Evolutionary conservation across 768 basidiomycete species (phyloP).

Genomic region (Lyophyllum decastes): DNA sequence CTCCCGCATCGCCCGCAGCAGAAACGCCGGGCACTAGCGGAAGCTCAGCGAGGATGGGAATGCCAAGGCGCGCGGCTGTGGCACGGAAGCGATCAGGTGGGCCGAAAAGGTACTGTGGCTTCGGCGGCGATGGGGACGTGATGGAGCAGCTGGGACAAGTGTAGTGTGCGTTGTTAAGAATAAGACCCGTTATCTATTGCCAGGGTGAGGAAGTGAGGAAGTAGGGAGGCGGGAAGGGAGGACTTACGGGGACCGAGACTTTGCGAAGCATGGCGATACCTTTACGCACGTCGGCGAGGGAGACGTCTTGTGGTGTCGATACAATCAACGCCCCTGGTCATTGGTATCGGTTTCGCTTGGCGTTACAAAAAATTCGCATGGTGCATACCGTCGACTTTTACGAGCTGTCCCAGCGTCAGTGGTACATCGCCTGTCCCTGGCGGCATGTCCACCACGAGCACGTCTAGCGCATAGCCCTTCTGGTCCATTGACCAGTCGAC

Average conservation of each 20-base stretch:
- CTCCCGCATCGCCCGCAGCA: slow-evolving; percentile 68
- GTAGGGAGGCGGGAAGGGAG: not conserved
- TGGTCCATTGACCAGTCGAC: slow-evolving; percentile 76
- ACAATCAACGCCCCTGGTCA: slow-evolving; percentile 84
- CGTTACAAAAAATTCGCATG: not conserved
- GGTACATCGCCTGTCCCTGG: slow-evolving; percentile 98
- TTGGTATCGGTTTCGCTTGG: not conserved
- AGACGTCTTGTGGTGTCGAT: slow-evolving; percentile 94
- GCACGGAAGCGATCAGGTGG: slow-evolving; percentile 61
- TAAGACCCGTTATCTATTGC: slow-evolving; percentile 75
- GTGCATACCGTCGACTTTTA: slow-evolving; percentile 73
- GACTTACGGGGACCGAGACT: slow-evolving; percentile 78
- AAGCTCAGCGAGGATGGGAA: slow-evolving; percentile 76
- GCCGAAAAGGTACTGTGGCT: slow-evolving; percentile 69
- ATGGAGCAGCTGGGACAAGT: slow-evolving; percentile 65
- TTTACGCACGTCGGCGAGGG: slow-evolving; percentile 87
- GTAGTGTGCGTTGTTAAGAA: slow-evolving; percentile 89
- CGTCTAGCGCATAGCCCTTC: slow-evolving; percentile 51
- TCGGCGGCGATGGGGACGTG: not conserved
- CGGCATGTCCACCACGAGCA: slow-evolving; percentile 93
- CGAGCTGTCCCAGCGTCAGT: slow-evolving; percentile 86
- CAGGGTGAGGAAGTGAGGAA: not conserved
- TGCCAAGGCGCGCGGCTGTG: slow-evolving; percentile 55
- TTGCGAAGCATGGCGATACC: slow-evolving; percentile 93
- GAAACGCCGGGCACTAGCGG: slow-evolving; percentile 81